Evolutionary conservation across 2,329 filamentous ascomycete species (phyloP).

Genomic region (Orbilia blumenaviensis): DNA sequence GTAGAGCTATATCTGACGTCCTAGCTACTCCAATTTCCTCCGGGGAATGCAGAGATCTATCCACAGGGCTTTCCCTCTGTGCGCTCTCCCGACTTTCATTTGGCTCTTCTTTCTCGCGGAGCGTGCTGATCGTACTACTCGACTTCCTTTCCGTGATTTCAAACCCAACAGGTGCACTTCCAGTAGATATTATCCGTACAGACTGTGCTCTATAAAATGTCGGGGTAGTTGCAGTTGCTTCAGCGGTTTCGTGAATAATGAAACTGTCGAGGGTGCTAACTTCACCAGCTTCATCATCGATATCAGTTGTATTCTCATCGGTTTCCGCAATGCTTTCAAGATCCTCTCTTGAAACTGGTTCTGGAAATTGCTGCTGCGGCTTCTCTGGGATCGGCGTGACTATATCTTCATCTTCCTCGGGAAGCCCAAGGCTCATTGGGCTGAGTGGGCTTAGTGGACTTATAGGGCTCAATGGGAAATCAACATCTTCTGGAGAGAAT

Average conservation of each 20-base stretch:
- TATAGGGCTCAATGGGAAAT: conserved; percentile 36
- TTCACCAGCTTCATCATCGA: conserved; percentile 43
- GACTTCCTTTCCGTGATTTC: conserved; percentile 37
- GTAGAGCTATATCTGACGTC: conserved; percentile 60
- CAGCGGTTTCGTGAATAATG: conserved; percentile 46
- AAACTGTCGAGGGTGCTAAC: conserved; percentile 41
- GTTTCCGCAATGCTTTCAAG: conserved; percentile 36
- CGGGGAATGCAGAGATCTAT: conserved; percentile 29
- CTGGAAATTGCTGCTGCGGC: conserved; percentile 24
- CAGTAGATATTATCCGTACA: conserved; percentile 45
- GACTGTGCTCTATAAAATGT: conserved; percentile 49
- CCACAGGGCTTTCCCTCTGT: conserved; percentile 18
- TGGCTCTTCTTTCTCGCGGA: conserved; percentile 34
- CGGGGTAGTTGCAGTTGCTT: conserved; percentile 45
- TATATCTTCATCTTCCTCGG: conserved; percentile 27
- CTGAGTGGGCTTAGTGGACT: conserved; percentile 18
- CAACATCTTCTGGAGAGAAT: conserved; percentile 38
- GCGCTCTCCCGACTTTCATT: neutral
- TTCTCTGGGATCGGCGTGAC: conserved; percentile 31
- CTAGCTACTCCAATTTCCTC: conserved; percentile 62
- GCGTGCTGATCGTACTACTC: conserved; percentile 41
- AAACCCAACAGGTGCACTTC: conserved; percentile 44
- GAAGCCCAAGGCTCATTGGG: neutral
- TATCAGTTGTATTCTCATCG: conserved; percentile 24
- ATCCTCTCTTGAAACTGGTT: conserved; percentile 20